Evolutionary conservation across 108 stramenopile species (phyloP).

Genomic region (Cyclostephanos tholiformis): DNA sequence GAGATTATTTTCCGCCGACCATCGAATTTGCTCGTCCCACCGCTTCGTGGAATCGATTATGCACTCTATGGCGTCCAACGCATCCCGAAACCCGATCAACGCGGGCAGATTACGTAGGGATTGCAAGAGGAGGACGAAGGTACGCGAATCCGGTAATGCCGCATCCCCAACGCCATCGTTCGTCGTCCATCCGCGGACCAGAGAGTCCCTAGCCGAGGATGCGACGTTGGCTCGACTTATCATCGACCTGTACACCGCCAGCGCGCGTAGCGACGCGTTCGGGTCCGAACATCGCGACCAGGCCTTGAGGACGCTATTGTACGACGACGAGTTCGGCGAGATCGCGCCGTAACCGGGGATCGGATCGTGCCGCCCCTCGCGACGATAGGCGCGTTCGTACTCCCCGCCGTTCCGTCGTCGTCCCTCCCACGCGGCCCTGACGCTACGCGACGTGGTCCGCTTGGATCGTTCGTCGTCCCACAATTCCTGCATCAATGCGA

Average conservation of each 20-base stretch:
- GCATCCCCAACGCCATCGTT: not conserved
- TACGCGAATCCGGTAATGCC: constrained; percentile 38
- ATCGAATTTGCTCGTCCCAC: constrained; percentile 40
- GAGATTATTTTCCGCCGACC: constrained; percentile 19
- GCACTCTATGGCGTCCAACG: constrained; percentile 17
- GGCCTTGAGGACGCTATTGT: constrained; percentile 63
- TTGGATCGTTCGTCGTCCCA: constrained; percentile 30
- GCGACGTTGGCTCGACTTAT: constrained; percentile 34
- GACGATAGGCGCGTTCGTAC: not conserved
- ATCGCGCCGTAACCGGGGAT: constrained; percentile 22
- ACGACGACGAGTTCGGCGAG: constrained; percentile 56
- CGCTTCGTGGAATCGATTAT: constrained; percentile 27
- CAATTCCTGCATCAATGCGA: constrained; percentile 43
- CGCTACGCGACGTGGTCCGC: constrained; percentile 16
- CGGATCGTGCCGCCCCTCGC: not conserved
- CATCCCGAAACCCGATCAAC: constrained; percentile 25
- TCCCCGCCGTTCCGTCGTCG: not conserved
- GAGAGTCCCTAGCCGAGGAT: constrained; percentile 22
- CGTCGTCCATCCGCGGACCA: not conserved
- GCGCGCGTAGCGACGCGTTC: constrained; percentile 38
- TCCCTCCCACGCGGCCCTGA: constrained; percentile 20
- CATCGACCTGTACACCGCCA: constrained; percentile 56
- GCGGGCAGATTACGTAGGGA: not conserved
- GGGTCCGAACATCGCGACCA: constrained; percentile 51
- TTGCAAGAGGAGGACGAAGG: constrained; percentile 29